These are phyloP conservation scores for Fusarium robinianum DNA, from an alignment of 2,329 filamentous ascomycete species.

Conservation along the genomic window DNA sequence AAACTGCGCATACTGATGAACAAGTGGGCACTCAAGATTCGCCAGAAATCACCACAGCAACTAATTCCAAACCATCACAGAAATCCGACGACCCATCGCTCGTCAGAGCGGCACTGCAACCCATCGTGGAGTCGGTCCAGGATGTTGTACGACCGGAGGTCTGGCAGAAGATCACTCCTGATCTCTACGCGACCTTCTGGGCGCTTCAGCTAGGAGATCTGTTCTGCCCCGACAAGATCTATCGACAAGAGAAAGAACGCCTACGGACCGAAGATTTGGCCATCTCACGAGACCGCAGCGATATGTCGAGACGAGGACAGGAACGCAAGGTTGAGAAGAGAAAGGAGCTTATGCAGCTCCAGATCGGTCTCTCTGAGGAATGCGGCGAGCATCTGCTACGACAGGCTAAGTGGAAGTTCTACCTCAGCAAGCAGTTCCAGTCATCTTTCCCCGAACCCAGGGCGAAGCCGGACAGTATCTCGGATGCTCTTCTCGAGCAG, in stretches of 20 bases:
- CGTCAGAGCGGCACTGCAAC: constrained; percentile 58
- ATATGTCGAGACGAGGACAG: constrained; percentile 70
- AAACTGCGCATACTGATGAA: constrained; percentile 37
- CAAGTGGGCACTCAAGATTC: constrained; percentile 37
- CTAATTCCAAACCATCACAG: constrained; percentile 37
- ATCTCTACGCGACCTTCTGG: constrained; percentile 93
- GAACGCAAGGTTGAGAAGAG: constrained; percentile 67
- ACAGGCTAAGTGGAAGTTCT: constrained; percentile 68
- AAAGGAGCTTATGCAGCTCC: constrained; percentile 69
- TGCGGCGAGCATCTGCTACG: constrained; percentile 70
- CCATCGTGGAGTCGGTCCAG: constrained; percentile 72
- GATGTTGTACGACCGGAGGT: constrained; percentile 63
- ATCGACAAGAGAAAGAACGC: constrained; percentile 73
- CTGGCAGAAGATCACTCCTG: constrained; percentile 72
- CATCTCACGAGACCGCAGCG: constrained; percentile 71
- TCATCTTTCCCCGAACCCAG: constrained; percentile 75
- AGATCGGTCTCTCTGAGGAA: constrained; percentile 73
- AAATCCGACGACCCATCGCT: constrained; percentile 43
- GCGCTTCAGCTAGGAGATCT: constrained; percentile 83
- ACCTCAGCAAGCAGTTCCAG: constrained; percentile 75
- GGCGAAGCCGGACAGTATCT: constrained; percentile 67
- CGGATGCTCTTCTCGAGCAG: constrained; percentile 81
- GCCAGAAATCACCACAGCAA: constrained; percentile 15
- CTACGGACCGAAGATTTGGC: constrained; percentile 69
- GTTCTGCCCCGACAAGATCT: constrained; percentile 74